These are phyloP conservation scores for Sphagnum magellanicum DNA, from an alignment of 228 moss, liverwort and hornwort genomes.

Conservation along the genomic window DNA sequence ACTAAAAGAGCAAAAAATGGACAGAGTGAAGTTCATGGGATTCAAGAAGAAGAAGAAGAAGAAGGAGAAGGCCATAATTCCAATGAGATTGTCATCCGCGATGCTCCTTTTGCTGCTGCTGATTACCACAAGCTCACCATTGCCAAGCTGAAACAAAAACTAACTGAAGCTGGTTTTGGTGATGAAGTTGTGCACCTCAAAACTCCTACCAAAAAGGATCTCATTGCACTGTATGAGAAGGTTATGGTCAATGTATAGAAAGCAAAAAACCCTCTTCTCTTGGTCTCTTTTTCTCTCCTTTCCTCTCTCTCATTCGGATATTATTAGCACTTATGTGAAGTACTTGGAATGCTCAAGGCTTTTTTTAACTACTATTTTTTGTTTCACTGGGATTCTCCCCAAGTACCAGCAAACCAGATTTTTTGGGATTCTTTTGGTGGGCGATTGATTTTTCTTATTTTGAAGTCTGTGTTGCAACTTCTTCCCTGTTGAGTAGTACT, in stretches of 20 bases:
- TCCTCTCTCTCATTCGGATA: too few relatives aligned
- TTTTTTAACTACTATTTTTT: too few relatives aligned
- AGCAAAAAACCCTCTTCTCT: too few relatives aligned
- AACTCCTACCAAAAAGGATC: slow-evolving; percentile 44
- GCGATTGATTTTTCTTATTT: too few relatives aligned
- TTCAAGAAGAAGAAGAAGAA: slow-evolving; percentile 23
- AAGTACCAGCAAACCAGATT: too few relatives aligned
- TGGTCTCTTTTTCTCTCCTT: too few relatives aligned
- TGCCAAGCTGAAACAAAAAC: slow-evolving; percentile 54
- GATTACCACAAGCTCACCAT: slow-evolving; percentile 41
- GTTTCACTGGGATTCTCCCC: too few relatives aligned
- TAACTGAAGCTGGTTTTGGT: slow-evolving; percentile 48
- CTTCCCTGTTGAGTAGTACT: too few relatives aligned
- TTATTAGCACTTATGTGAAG: too few relatives aligned
- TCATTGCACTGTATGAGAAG: slow-evolving; percentile 42
- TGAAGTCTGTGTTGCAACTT: too few relatives aligned
- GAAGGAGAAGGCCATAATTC: slow-evolving; percentile 39
- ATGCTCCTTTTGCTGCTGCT: neutral
- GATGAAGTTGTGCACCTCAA: slow-evolving; percentile 32
- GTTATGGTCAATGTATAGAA: slow-evolving; percentile 12
- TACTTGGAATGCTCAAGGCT: too few relatives aligned
- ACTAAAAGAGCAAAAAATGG: slow-evolving; percentile 45
- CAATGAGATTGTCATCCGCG: neutral
- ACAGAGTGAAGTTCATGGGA: slow-evolving; percentile 24
- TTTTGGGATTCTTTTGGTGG: too few relatives aligned